Percentiles rank a stretch among this genome's conserved stretches.
Conservation (phyloP, 495 filamentous ascomycete species). For the Zalerion maritima region DNA sequence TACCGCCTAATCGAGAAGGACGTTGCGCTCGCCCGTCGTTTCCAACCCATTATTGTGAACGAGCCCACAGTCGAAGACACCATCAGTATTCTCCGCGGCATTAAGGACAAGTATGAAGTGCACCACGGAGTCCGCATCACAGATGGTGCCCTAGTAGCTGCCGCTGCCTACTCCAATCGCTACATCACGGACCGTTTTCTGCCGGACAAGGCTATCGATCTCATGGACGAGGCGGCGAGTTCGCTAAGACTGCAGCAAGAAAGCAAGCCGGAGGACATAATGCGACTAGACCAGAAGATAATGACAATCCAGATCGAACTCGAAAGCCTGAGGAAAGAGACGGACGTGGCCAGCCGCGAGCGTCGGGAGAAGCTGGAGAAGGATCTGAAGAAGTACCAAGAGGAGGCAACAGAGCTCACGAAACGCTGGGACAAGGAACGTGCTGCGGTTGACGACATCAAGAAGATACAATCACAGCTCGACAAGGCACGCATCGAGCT, state of each 20-base stretch:
- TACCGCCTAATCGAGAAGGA: slow-evolving; percentile 93
- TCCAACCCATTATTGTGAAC: slow-evolving; percentile 81
- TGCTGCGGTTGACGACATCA: slow-evolving; percentile 67
- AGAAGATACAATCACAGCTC: slow-evolving; percentile 69
- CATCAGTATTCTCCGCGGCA: slow-evolving; percentile 88
- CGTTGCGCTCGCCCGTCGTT: slow-evolving; percentile 78
- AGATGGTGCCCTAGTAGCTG: slow-evolving; percentile 80
- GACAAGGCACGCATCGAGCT: slow-evolving; percentile 75
- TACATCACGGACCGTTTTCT: slow-evolving; percentile 95
- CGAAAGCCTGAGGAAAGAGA: slow-evolving; percentile 90
- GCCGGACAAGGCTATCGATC: slow-evolving; percentile 91
- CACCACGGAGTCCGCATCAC: slow-evolving; percentile 92
- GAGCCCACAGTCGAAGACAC: slow-evolving; percentile 87
- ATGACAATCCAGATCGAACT: slow-evolving; percentile 97
- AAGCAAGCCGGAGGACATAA: slow-evolving; percentile 87
- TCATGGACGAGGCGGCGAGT: slow-evolving; percentile 92
- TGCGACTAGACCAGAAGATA: slow-evolving; percentile 79
- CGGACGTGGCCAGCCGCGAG: slow-evolving; percentile 73
- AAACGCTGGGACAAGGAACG: slow-evolving; percentile 84
- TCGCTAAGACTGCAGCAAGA: slow-evolving; percentile 86
- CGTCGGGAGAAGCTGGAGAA: slow-evolving; percentile 72
- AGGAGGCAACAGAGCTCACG: slow-evolving; percentile 49
- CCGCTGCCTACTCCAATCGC: slow-evolving; percentile 81
- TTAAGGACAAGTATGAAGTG: slow-evolving; percentile 94
- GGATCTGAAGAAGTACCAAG: slow-evolving; percentile 57